Base-by-base conservation (phyloP, 371 early-diverging fungal species). In the Smittium culicis region DNA sequence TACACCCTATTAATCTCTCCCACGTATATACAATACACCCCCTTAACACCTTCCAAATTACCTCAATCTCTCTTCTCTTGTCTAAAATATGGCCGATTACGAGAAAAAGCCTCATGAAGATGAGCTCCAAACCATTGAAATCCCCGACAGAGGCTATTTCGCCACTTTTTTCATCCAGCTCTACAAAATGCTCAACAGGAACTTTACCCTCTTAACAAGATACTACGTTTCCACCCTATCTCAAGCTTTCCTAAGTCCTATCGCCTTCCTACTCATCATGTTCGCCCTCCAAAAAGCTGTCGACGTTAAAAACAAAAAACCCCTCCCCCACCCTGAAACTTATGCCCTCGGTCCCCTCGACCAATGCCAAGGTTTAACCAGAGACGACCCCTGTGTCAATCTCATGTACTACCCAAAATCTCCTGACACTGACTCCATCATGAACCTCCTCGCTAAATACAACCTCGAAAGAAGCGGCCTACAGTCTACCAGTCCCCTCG, bases 291-390 rank as follows among this genome's bases (percentile, higher is more conserved):
- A 64, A 28, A 45, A 34, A 35, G 34, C 65, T 16, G 2, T 2
- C 27, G 28, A 64, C 35, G 2, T 8, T 45, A 35, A 1, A 17
- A 54, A 45, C 17, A 25, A 25, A 54, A 32, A 35, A 28, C 16
- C 65, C 17, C n/a, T 64, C 24, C n/a, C 29, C 27, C 32, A 64
- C 30, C 65, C 65, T 35, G 65, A 54, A 32, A 35, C 65, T 29
- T 64, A 64, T 35, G 25, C 34, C 1, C 54, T 64, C 29, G 65
- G 65, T 1, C 65, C 65, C 45, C 30, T 64, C 2, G 65, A 64
- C 30, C 33, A 11, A 2, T 64, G 65, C 35, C 65, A 35, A 24
- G 65, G 65, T 16, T 14, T 35, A 45, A 45, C 8, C 2, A 11
- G 65, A 24, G 3, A 25, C 17, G 14, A 14, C 35, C 35, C 65